Conservation (phyloP, 1,139 yeast genomes). For the Yamadazyma membranifaciens region DNA sequence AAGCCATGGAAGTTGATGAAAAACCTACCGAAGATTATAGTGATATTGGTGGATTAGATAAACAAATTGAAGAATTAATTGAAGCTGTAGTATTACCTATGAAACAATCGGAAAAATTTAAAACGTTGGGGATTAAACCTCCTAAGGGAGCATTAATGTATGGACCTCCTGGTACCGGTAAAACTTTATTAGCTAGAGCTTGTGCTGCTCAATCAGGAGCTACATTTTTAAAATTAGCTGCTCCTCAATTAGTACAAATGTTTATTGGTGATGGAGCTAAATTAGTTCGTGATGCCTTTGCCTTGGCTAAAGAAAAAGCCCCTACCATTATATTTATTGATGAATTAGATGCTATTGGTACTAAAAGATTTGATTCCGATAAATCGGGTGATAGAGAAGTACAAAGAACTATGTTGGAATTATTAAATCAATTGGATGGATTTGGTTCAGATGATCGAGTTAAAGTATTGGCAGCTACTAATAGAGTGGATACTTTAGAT, state of each 20-base stretch:
- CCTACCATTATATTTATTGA: constrained; percentile 97
- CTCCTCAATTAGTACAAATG: constrained; percentile 98
- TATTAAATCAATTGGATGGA: constrained; percentile 95
- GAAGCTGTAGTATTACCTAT: constrained; percentile 98
- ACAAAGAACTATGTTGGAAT: constrained; percentile 97
- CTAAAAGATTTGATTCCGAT: constrained; percentile 96
- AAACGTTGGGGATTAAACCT: constrained; percentile 88
- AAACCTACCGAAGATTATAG: constrained; percentile 96
- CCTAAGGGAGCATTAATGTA: constrained; percentile 99
- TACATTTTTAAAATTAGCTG: constrained; percentile 94
- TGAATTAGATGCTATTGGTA: constrained; percentile 98
- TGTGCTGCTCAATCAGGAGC: constrained; percentile 99
- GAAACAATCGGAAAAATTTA: constrained; percentile 97
- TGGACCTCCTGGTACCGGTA: constrained; percentile 99
- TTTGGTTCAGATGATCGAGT: constrained; percentile 98
- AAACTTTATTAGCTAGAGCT: constrained; percentile 93
- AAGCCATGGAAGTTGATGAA: constrained; percentile 99
- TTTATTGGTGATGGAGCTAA: constrained; percentile 99
- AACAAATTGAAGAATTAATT: constrained; percentile 95
- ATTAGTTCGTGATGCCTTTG: constrained; percentile 96
- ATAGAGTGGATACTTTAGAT: constrained; percentile 95
- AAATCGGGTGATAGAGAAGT: constrained; percentile 98
- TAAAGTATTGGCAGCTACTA: constrained; percentile 96
- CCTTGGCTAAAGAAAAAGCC: constrained; percentile 97
- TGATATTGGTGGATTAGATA: constrained; percentile 97